Evolutionary conservation across 768 basidiomycete species (phyloP).

Genomic region (Russula virescens): DNA sequence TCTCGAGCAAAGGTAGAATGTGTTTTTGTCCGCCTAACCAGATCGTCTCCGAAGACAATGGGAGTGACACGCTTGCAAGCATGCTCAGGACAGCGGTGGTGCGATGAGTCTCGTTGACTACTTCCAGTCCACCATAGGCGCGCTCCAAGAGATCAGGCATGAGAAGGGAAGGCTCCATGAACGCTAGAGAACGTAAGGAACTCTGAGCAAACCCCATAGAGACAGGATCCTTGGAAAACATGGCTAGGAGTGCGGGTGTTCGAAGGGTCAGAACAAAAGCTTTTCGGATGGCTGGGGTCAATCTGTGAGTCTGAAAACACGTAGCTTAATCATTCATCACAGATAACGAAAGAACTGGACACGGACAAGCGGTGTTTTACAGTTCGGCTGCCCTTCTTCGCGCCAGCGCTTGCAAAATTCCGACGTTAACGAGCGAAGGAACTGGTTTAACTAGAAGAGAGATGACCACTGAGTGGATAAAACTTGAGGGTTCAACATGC

Average conservation of each 20-base stretch:
- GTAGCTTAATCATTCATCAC: slow-evolving; percentile 4
- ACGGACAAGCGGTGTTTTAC: slow-evolving; percentile 72
- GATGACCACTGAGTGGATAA: slow-evolving; percentile 13
- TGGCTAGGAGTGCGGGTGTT: slow-evolving; percentile 83
- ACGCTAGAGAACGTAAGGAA: slow-evolving; percentile 68
- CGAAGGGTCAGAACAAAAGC: slow-evolving; percentile 76
- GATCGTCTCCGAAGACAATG: slow-evolving; percentile 67
- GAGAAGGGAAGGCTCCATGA: slow-evolving; percentile 76
- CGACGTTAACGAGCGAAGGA: slow-evolving; percentile 62
- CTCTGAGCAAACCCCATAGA: slow-evolving; percentile 80
- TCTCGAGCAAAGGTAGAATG: slow-evolving; percentile 77
- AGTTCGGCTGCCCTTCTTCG: slow-evolving; percentile 70
- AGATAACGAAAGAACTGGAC: background rate
- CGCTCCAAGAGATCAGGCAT: slow-evolving; percentile 91
- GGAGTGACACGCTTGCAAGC: slow-evolving; percentile 68
- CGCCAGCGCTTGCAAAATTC: slow-evolving; percentile 78
- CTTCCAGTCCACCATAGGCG: slow-evolving; percentile 87
- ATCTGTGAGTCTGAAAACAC: slow-evolving; percentile 51
- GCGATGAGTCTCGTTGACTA: slow-evolving; percentile 90
- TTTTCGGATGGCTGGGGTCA: slow-evolving; percentile 76
- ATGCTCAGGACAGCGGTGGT: slow-evolving; percentile 88
- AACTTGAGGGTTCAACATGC: background rate
- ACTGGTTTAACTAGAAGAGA: slow-evolving; percentile 50
- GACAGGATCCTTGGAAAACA: slow-evolving; percentile 82
- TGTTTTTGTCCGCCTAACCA: slow-evolving; percentile 90